A percentile compares a stretch with the other conserved stretches of the same genome.
These are phyloP conservation scores for Penicillium rolfsii DNA, from an alignment of 2,329 filamentous ascomycete genomes.

Conservation along the genomic window DNA sequence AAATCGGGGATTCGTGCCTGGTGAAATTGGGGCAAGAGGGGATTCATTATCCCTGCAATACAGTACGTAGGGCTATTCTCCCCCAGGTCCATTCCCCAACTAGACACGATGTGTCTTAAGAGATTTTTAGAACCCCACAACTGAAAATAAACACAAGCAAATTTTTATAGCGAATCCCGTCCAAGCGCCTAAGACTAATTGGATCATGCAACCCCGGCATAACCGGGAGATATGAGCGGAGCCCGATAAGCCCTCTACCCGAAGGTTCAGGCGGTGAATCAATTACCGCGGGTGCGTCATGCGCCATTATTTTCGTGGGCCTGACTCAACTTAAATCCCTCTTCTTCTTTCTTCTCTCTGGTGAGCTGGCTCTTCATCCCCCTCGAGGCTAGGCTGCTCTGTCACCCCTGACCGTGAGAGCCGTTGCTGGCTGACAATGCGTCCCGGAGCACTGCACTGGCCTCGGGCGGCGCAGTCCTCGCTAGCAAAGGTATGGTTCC, in stretches of 20 bases:
- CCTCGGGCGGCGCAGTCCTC: constrained; percentile 36
- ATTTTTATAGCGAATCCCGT: background rate
- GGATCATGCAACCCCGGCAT: background rate
- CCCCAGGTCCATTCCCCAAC: background rate
- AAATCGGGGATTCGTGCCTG: background rate
- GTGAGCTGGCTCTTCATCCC: constrained; percentile 4
- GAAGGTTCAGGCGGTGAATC: constrained; percentile 23
- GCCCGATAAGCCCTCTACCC: constrained; percentile 7
- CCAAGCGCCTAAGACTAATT: background rate
- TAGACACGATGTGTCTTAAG: no score
- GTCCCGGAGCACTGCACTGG: constrained; percentile 37
- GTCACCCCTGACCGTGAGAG: constrained; percentile 20
- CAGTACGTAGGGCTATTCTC: background rate
- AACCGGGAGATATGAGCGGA: constrained; percentile 1
- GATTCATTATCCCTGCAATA: background rate
- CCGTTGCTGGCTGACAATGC: constrained; percentile 37
- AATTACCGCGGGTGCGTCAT: constrained; percentile 27
- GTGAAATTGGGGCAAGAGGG: background rate
- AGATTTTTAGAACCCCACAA: no score
- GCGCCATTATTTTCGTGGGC: constrained; percentile 12
- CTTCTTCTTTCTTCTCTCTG: constrained; percentile 7
- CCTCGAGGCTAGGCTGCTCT: constrained; percentile 1
- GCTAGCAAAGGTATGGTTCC: constrained; percentile 32
- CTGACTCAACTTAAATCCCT: constrained; percentile 4
- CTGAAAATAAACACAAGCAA: background rate